Conservation (phyloP, 2,329 filamentous ascomycete species). For the Cercospora berteroae region DNA sequence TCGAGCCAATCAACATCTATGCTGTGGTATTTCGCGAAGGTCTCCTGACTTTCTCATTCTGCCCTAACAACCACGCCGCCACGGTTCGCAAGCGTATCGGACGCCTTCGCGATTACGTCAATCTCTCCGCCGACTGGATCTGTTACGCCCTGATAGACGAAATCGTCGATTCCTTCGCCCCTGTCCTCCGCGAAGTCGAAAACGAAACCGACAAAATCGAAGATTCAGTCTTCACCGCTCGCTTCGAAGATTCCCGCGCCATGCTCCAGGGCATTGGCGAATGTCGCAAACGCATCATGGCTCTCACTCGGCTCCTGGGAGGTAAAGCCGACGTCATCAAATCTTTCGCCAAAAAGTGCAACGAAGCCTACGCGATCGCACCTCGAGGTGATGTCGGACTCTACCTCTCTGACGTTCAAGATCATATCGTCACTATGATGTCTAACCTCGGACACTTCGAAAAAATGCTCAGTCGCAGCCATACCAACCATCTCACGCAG, state of each 20-base stretch:
- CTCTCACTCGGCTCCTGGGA: conserved; percentile 84
- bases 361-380: conserved; percentile 92
- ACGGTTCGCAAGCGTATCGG: conserved; percentile 91
- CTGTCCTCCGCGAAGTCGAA: conserved; percentile 83
- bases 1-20: conserved; percentile 94
- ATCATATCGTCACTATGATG: conserved; percentile 99
- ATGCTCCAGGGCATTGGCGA: conserved; percentile 87
- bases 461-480: conserved; percentile 90
- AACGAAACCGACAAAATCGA: conserved; percentile 88
- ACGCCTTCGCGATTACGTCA: conserved; percentile 89
- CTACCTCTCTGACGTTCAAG: conserved; percentile 95
- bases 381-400: conserved; percentile 94
- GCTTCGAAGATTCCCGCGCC: conserved; percentile 80
- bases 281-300: conserved; percentile 92
- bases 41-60: conserved; percentile 90
- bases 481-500: conserved; percentile 95
- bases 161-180: conserved; percentile 93
- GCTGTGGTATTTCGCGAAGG: conserved; percentile 96
- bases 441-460: conserved; percentile 93
- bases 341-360: conserved; percentile 97
- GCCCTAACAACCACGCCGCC: conserved; percentile 78
- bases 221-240: conserved; percentile 89
- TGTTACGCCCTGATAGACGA: conserved; percentile 98
- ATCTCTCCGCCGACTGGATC: conserved; percentile 95
- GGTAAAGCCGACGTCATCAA: conserved; percentile 98